Percentiles rank a stretch among this genome's conserved stretches.
Conservation (phyloP, 129 eudicot species). For the Dittrichia graveolens region DNA sequence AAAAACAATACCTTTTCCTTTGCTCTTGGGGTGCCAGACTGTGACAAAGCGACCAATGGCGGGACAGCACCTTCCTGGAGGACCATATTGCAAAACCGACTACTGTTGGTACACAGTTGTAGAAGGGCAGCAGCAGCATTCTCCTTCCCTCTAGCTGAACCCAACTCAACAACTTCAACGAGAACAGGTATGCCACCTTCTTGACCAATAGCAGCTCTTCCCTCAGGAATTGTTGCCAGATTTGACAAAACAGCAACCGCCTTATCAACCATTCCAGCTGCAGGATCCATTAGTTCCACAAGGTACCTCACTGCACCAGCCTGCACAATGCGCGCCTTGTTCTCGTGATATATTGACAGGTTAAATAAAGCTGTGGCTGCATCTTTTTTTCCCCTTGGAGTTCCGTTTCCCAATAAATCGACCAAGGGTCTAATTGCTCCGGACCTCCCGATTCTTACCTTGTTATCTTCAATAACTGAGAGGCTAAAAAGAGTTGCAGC, state of each 20-base stretch:
- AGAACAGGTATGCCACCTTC: slow-evolving; percentile 79
- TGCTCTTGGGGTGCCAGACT: slow-evolving; percentile 90
- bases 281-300: slow-evolving; percentile 96
- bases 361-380: slow-evolving; percentile 90
- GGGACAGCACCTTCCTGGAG: slow-evolving; percentile 94
- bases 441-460: slow-evolving; percentile 66
- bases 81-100: slow-evolving; percentile 65
- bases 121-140: slow-evolving; percentile 92
- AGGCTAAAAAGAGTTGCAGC: slow-evolving; percentile 96
- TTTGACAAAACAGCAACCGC: slow-evolving; percentile 91
- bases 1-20: slow-evolving; percentile 64
- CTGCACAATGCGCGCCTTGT: slow-evolving; percentile 73
- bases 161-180: slow-evolving; percentile 91
- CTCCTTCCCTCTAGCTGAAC: slow-evolving; percentile 94
- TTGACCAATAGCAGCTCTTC: slow-evolving; percentile 74
- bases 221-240: slow-evolving; percentile 79
- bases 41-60: slow-evolving; percentile 76
- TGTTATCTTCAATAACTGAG: slow-evolving; percentile 81
- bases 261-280: slow-evolving; percentile 93
- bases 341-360: slow-evolving; percentile 75
- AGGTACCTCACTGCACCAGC: slow-evolving; percentile 84
- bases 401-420: slow-evolving; percentile 73
- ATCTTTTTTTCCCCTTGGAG: slow-evolving; percentile 88
- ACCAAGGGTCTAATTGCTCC: slow-evolving; percentile 92
- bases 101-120: slow-evolving; percentile 79